Evolutionary conservation across 176 grass and related monocot species (phyloP), one percentile per base, ranked within the genome.

Genomic region (Hordeum vulgare): DNA sequence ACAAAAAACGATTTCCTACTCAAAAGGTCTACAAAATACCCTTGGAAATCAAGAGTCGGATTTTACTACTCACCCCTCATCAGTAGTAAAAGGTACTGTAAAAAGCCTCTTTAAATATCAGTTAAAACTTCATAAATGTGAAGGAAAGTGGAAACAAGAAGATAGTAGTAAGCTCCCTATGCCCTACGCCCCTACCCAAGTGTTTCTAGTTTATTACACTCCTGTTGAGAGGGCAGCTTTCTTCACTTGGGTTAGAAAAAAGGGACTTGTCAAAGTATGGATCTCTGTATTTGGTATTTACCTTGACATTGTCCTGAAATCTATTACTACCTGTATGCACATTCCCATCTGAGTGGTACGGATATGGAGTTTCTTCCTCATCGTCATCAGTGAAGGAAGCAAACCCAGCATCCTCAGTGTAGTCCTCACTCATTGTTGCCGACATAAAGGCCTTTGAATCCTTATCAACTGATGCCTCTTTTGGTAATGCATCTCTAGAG

Each of bases 321-420:
- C 59, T 84, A 68, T 64, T 31, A 29, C 79, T 88, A 68, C 35
- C 65, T 41, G 69, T 75, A 71, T n/a, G 85, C 47, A 47, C 81
- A 85, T 61, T 94, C 36, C 58, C 83, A 78, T 77, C 80, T 3
- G 78, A 17, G 75, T 64, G 37, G 70, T 90, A 87, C 13, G 76
- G 74, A 29, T 78, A 91, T 54, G 82, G 70, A 85, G 81, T 58
- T 82, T 83, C 66, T 20, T 92, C 90, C 1, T 88, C 80, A 21
- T 93, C 94, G 49, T 97, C 96, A 92, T 98, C 96, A 61, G 96
- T 91, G 25, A 98, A 95, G 73, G 90, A 89, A 70, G 91, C 83
- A 61, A 98, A 95, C 75, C 93, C 93, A 57, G 78, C 88, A 77
- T 98, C 96, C 72, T 91, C 91, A n/a, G 79, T 89, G 84, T 92